A percentile compares a stretch with the other conserved stretches of the same genome.
Conservation (phyloP, 2,329 filamentous ascomycete genomes). For the Aspergillus nomiae region DNA sequence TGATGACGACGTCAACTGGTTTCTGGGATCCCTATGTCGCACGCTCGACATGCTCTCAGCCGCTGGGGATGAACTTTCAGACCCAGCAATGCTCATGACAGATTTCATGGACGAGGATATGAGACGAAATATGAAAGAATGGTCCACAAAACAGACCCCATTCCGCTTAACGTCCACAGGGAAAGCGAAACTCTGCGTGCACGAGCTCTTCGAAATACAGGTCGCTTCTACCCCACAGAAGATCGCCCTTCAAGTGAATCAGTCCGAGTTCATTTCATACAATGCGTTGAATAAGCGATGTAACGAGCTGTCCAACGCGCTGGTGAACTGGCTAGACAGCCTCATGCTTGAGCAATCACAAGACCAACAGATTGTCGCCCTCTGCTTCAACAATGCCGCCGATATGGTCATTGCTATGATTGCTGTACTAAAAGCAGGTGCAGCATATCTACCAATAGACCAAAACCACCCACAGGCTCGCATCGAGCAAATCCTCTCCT, state of each 20-base stretch:
- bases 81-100: neutral
- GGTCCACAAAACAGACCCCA: neutral
- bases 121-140: neutral
- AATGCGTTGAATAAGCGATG: neutral
- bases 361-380: neutral
- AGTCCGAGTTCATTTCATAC: neutral
- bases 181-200: too few species aligned
- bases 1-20: neutral
- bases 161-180: neutral
- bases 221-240: neutral
- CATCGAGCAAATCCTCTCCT: neutral
- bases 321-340: neutral
- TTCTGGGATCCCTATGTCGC: neutral
- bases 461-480: neutral
- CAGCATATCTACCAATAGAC: neutral
- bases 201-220: neutral
- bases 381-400: neutral
- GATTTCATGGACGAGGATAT: neutral
- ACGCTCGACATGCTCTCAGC: neutral
- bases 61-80: neutral
- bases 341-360: neutral
- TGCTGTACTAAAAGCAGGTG: neutral
- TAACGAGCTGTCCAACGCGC: neutral
- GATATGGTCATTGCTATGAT: neutral
- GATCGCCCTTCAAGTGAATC: neutral